Evolutionary conservation across 2,329 filamentous ascomycete genomes (phyloP).

Genomic region (Tolypocladium paradoxum): DNA sequence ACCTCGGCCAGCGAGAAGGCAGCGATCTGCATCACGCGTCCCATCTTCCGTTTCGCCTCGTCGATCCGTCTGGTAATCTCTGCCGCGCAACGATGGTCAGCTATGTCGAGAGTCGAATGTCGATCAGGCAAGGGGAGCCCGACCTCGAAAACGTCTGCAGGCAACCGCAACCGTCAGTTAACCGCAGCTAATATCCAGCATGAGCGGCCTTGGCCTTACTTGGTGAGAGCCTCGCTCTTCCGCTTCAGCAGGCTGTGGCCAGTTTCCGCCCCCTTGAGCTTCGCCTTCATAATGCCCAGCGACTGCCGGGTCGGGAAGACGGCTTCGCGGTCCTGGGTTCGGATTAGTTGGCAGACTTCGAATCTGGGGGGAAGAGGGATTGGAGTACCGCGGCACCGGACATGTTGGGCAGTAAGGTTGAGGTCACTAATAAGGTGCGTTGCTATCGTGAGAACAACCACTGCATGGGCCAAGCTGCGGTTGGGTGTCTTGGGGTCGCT

Average conservation of each 20-base stretch:
- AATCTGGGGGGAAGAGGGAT: neutral
- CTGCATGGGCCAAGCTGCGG: neutral
- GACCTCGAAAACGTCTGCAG: constrained; percentile 78
- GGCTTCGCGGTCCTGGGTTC: constrained; percentile 70
- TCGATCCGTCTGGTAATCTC: constrained; percentile 96
- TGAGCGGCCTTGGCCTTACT: constrained; percentile 46
- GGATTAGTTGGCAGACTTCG: neutral
- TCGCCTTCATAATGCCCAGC: constrained; percentile 92
- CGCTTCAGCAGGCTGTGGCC: constrained; percentile 93
- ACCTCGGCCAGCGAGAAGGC: constrained; percentile 97
- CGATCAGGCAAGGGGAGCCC: constrained; percentile 4
- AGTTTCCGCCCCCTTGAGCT: constrained; percentile 86
- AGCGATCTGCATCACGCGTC: constrained; percentile 96
- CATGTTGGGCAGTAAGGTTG: constrained; percentile 11
- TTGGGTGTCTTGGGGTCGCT: neutral
- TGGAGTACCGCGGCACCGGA: constrained; percentile 19
- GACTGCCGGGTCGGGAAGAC: constrained; percentile 98
- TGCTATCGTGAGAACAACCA: neutral
- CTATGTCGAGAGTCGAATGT: constrained; percentile 1
- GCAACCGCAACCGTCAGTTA: constrained; percentile 2
- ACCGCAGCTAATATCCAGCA: neutral
- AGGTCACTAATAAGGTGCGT: neutral
- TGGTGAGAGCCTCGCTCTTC: constrained; percentile 96
- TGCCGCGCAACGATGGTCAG: constrained; percentile 20
- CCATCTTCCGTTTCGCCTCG: constrained; percentile 99